Conservation (phyloP, 768 basidiomycete species). For the Cystoderma amianthinum region DNA sequence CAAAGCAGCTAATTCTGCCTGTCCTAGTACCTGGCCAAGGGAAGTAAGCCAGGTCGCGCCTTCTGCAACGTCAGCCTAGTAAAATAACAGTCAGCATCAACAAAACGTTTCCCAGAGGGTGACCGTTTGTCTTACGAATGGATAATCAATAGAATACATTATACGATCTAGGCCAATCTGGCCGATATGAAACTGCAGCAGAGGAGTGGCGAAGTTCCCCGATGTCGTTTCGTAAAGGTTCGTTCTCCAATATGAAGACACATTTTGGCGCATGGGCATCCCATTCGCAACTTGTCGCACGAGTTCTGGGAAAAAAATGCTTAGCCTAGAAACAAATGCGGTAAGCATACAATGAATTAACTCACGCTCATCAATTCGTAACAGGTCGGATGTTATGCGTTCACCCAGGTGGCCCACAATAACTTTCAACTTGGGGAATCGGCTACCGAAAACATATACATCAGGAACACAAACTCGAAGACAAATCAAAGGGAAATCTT, state of each 20-base stretch:
- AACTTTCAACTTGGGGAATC: slow-evolving; percentile 31
- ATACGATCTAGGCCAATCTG: slow-evolving; percentile 33
- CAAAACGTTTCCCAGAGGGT: neutral
- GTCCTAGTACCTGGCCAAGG: neutral
- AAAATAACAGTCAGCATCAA: neutral
- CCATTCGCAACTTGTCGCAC: slow-evolving; percentile 16
- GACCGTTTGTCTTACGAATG: slow-evolving; percentile 19
- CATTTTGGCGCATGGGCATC: slow-evolving; percentile 29
- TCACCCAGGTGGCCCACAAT: slow-evolving; percentile 38
- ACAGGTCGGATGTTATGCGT: slow-evolving; percentile 32
- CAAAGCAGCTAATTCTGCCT: too few species aligned
- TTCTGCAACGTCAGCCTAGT: slow-evolving; percentile 12
- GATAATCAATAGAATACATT: slow-evolving; percentile 33
- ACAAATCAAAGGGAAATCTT: neutral
- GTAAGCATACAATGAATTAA: neutral
- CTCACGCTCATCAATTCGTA: slow-evolving; percentile 31
- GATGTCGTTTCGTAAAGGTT: slow-evolving; percentile 34
- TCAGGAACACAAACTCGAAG: neutral
- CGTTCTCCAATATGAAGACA: slow-evolving; percentile 27
- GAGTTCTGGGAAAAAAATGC: slow-evolving; percentile 18
- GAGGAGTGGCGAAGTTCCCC: slow-evolving; percentile 30
- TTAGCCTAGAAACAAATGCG: neutral
- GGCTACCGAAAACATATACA: slow-evolving; percentile 14
- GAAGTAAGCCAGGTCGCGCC: slow-evolving; percentile 5
- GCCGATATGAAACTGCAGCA: slow-evolving; percentile 29